Base-by-base conservation (phyloP, 139 green algal genomes). In the Microglena sp. region DNA sequence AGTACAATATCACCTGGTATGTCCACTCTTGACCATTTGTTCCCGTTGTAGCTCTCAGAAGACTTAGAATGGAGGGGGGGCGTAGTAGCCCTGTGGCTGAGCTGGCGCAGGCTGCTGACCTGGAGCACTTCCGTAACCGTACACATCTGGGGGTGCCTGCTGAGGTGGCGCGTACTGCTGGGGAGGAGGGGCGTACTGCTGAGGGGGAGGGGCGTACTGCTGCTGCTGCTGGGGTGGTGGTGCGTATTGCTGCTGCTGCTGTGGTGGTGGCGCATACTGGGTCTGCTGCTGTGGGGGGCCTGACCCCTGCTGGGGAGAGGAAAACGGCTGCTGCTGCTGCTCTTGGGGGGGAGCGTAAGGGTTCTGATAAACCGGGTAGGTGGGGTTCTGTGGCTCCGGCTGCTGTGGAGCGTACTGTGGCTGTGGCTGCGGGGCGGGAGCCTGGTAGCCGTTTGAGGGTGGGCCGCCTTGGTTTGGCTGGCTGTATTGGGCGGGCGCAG, bases 311-410 rank as follows among this genome's bases (percentile, higher is more conserved):
- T 29, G 57, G 4, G 33, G 32, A 5, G 57, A 6, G 7, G 5
- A 29, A 18, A 54, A 5, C 57, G 15, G 33, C 33, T 64, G 57
- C 33, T 46, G 33, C 57, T 46, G 57, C 57, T 46, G 57, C 57
- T 64, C 33, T n/a, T 46, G 57, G 4, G 57, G 11, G 4, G 57
- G 32, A 15, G 57, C 21, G 33, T 46, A 6, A 21, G 33, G 21
- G 4, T 61, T 8, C 32, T 65, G 58, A 8, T 33, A 34, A 28
- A 34, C 22, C 6, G 58, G 30, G 55, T n/a, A n/a, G 27, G 55
- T 27, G 55, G 36, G 43, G 28, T 62, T 28, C 55, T 60, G 53
- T 24, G 27, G 53, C 7, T 6, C 24, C 27, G 53, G 56, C 56
- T 11, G 56, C 18, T 54, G 56, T 6, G 56, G 31, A 15, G 56